These are phyloP conservation scores for Hymenoscyphus repandus DNA, from an alignment of 2,329 filamentous ascomycete genomes.

Conservation along the genomic window DNA sequence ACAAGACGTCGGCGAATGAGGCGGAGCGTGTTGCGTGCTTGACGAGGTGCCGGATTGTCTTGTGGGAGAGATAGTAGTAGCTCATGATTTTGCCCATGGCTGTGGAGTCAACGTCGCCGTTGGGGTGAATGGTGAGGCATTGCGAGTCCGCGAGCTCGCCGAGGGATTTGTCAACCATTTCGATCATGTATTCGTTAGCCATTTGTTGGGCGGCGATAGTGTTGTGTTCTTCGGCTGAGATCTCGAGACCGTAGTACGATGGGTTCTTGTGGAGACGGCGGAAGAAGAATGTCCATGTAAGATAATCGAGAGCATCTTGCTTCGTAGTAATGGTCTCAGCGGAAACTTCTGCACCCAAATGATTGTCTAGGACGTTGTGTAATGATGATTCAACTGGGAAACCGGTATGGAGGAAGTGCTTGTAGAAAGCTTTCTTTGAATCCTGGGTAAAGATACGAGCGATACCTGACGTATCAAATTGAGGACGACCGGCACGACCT, in stretches of 20 bases:
- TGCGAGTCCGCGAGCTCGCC: conserved; percentile 75
- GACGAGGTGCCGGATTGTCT: conserved; percentile 82
- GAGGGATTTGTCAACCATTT: conserved; percentile 83
- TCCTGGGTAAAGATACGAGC: conserved; percentile 97
- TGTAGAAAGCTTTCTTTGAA: conserved; percentile 98
- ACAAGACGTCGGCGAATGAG: conserved; percentile 74
- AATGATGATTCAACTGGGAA: conserved; percentile 96
- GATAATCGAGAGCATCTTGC: conserved; percentile 93
- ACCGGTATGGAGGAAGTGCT: conserved; percentile 96
- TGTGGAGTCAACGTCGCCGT: conserved; percentile 85
- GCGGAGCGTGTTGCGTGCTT: conserved; percentile 69
- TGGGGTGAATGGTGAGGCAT: conserved; percentile 77
- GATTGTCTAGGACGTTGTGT: conserved; percentile 95
- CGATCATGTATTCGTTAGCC: conserved; percentile 92
- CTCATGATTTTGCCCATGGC: conserved; percentile 97
- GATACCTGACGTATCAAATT: conserved; percentile 94
- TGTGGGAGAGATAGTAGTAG: conserved; percentile 97
- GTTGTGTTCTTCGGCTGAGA: conserved; percentile 88
- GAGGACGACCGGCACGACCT: conserved; percentile 87
- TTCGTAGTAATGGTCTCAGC: conserved; percentile 90
- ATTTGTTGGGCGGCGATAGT: conserved; percentile 77
- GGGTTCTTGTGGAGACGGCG: conserved; percentile 95
- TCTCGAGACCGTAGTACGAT: conserved; percentile 93
- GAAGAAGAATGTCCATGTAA: conserved; percentile 99
- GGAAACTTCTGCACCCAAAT: conserved; percentile 90